These are phyloP conservation scores for Aspergillus unguis DNA, from an alignment of 2,329 filamentous ascomycete species.

Conservation along the genomic window DNA sequence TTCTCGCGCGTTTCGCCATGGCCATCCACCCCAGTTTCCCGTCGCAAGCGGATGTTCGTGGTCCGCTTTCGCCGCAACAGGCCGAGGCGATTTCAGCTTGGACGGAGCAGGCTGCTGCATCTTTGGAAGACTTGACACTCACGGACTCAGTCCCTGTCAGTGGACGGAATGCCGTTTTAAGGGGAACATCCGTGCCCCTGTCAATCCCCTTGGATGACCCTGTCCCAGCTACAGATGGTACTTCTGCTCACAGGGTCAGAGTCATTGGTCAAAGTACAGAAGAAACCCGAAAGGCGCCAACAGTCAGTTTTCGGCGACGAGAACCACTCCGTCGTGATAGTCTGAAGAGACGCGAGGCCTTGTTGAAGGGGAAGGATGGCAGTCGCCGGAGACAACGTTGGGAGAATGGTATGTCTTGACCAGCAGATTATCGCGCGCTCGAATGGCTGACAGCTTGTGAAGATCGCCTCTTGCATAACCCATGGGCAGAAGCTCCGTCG, in stretches of 20 bases:
- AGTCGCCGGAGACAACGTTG: conserved; percentile 80
- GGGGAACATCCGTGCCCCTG: conserved; percentile 61
- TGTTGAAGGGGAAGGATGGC: conserved; percentile 88
- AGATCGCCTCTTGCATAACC: conserved; percentile 86
- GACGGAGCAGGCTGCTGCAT: conserved; percentile 51
- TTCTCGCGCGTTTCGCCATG: conserved; percentile 25
- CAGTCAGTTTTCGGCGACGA: conserved; percentile 49
- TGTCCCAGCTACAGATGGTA: conserved; percentile 26
- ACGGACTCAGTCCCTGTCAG: conserved; percentile 23
- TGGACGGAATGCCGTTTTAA: conserved; percentile 43
- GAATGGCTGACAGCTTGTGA: conserved; percentile 25
- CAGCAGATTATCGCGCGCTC: neutral
- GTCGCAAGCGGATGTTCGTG: conserved; percentile 22
- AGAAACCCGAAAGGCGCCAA: conserved; percentile 28
- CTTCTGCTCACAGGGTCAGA: conserved; percentile 30
- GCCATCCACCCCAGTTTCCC: conserved; percentile 42
- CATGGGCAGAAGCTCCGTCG: conserved; percentile 77
- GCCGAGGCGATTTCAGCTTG: conserved; percentile 64
- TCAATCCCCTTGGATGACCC: conserved; percentile 72
- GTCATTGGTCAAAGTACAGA: conserved; percentile 14
- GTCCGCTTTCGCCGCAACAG: conserved; percentile 34
- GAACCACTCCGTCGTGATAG: conserved; percentile 59
- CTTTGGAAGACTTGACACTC: conserved; percentile 35
- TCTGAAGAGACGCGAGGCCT: conserved; percentile 65
- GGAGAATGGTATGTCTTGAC: conserved; percentile 74